Conservation (phyloP, 345 rosid genomes). For the Kandelia obovata region DNA sequence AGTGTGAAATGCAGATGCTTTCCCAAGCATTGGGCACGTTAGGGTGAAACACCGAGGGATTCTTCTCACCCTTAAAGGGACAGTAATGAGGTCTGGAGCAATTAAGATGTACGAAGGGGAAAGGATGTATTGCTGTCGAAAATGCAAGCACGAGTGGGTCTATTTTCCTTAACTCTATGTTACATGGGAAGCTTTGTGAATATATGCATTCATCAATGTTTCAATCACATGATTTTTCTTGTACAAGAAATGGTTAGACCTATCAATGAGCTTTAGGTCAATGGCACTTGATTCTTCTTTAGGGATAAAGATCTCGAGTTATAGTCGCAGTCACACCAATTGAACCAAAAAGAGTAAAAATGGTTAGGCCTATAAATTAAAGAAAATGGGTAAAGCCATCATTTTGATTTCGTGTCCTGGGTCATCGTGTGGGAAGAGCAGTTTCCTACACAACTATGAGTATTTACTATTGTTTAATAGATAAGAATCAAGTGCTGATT, state of each 20-base stretch:
- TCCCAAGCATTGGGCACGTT: slow-evolving; percentile 74
- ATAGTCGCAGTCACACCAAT: too few relatives aligned
- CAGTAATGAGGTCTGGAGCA: slow-evolving; percentile 82
- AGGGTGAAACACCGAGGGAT: slow-evolving; percentile 84
- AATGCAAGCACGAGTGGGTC: slow-evolving; percentile 71
- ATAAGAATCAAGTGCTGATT: too few relatives aligned
- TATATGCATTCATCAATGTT: neutral
- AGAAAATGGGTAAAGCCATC: neutral
- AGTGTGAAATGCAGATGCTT: slow-evolving; percentile 51
- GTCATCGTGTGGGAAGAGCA: neutral
- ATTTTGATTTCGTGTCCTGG: neutral
- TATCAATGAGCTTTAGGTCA: too few relatives aligned
- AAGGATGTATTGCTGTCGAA: slow-evolving; percentile 73
- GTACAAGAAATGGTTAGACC: neutral
- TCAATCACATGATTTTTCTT: neutral
- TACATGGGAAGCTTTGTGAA: neutral
- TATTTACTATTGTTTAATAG: too few relatives aligned
- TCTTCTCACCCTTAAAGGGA: slow-evolving; percentile 80
- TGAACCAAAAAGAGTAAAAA: neutral
- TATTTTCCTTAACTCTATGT: neutral
- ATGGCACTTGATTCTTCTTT: too few relatives aligned
- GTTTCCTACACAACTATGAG: too few relatives aligned
- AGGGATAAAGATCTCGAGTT: too few relatives aligned
- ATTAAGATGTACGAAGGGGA: slow-evolving; percentile 92
- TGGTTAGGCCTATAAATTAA: neutral